Conservation (phyloP, 108 stramenopile species). For the Cyclotella distinguenda region DNA sequence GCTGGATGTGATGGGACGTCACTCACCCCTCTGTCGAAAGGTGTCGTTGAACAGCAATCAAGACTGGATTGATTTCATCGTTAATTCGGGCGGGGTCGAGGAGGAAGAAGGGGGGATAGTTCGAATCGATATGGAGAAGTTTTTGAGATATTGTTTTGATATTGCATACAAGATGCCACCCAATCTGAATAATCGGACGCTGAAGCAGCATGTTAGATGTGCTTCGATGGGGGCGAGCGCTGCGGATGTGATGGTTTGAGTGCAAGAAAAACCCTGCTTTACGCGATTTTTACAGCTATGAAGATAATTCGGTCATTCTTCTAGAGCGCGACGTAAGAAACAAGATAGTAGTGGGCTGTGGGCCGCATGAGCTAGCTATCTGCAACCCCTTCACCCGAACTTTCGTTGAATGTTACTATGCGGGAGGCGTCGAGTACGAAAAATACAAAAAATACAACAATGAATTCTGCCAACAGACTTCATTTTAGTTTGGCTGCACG, state of each 20-base stretch:
- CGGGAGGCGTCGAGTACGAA: no score
- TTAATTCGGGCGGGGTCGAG: neutral
- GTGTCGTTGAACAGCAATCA: conserved; percentile 12
- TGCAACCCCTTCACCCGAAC: no score
- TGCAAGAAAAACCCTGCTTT: no score
- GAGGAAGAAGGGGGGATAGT: neutral
- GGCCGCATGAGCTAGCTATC: no score
- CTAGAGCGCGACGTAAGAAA: no score
- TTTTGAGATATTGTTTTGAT: conserved; percentile 41
- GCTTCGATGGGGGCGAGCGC: neutral
- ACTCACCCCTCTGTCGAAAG: conserved; percentile 29
- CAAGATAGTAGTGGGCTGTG: no score
- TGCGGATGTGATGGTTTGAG: neutral
- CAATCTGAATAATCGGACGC: neutral
- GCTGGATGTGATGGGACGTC: conserved; percentile 30
- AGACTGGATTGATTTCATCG: conserved; percentile 34
- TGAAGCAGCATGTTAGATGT: neutral
- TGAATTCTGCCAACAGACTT: no score
- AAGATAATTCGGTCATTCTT: no score
- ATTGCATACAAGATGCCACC: conserved; percentile 46
- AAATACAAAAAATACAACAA: no score
- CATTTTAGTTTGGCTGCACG: no score
- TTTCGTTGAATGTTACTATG: no score
- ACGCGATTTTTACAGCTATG: no score
- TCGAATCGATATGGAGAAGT: conserved; percentile 24